Conservation (phyloP, 257 asterid species). For the Nicotiana attenuata region DNA sequence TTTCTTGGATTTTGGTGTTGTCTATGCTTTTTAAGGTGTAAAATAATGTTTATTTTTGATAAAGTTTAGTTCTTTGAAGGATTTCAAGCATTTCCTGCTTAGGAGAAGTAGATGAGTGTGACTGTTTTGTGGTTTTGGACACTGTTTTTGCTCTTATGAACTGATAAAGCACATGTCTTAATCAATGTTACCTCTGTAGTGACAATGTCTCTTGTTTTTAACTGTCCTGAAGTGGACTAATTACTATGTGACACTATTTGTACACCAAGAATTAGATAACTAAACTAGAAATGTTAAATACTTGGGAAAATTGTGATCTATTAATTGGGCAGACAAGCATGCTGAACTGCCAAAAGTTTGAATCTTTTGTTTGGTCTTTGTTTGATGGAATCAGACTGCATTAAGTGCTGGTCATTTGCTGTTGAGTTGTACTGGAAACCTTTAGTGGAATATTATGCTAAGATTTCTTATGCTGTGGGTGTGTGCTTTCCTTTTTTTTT, state of each 20-base stretch:
- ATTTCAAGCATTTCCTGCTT: neutral
- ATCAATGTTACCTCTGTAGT: neutral
- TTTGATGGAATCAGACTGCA: too few species aligned
- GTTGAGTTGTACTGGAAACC: neutral
- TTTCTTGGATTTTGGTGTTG: neutral
- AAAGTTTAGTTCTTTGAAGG: slow-evolving; percentile 11
- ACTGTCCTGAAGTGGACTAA: neutral
- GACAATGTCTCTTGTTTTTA: neutral
- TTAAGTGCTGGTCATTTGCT: neutral
- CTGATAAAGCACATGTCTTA: neutral
- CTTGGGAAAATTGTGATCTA: neutral
- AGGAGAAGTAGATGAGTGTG: neutral
- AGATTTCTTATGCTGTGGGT: neutral
- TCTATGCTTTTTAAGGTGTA: neutral
- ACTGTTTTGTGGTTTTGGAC: neutral
- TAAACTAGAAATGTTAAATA: neutral
- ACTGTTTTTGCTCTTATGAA: neutral
- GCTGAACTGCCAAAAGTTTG: too few species aligned
- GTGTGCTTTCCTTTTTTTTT: neutral
- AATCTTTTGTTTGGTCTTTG: too few species aligned
- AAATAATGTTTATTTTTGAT: neutral
- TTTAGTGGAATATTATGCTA: neutral
- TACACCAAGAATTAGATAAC: neutral
- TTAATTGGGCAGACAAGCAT: neutral
- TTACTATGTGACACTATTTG: neutral